Base-by-base conservation (phyloP, 1,139 yeast species). In the Entelexis sorbosivorans region DNA sequence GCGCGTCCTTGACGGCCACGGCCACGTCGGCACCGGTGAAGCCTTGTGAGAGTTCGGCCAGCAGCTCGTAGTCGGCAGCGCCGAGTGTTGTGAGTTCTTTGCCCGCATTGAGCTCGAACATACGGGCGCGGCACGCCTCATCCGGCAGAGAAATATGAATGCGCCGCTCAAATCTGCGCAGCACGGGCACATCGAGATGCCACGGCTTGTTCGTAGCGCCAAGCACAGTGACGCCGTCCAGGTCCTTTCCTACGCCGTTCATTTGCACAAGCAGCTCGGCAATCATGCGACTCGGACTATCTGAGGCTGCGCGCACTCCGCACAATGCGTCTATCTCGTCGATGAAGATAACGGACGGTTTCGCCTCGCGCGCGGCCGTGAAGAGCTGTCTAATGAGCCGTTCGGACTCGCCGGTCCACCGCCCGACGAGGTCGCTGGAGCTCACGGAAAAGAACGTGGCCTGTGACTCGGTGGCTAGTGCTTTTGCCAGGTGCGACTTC, bases 141-240 rank as follows among this genome's bases (percentile, higher is more conserved):
- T 91, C 98, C 0, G 99, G 99, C 55, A 93, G 73, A 3, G 98
- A 83, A 58, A 93, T 93, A 65, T 93, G 91, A 50, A 93, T 91
- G 69, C 98, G 80, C 62, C 86, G 79, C 66, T 91, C 98, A 63
- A 93, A 93, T 19, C 98, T 81, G 71, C 99, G 81, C 66, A 98
- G 78, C 50, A 93, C 87, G 7, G 98, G 98, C 44, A 97, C 89
- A 68, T 93, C 99, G 59, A 93, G 74, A 69, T 91, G 96, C 98
- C 98, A 93, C 19, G 98, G 98, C 54, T 91, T 91, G 66, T 93
- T 93, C 5, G 99, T 93, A 1, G 99, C 99, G 26, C 98, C 99
- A 48, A 93, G 73, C 0, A 93, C 98, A 42, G 93, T 72, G 2
- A 93, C 97, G 9, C 99, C 98, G 48, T 76, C 75, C 1, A 95